phyloP scores from a whole-genome alignment of 192 early-diverging fungal genomes.

The Chytriomyces sp. region DNA sequence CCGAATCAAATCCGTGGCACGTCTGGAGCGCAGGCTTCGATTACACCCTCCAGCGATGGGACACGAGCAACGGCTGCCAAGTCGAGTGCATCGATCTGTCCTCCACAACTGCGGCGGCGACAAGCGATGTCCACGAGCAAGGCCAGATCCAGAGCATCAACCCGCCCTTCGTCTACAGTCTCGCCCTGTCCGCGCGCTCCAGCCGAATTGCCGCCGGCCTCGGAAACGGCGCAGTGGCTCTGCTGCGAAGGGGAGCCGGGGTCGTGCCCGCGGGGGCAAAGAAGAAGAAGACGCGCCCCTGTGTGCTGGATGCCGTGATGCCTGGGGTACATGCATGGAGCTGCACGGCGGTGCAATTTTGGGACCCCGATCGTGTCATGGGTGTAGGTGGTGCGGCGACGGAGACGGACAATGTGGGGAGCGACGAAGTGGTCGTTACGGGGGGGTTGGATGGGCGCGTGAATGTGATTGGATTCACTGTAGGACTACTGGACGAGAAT shows the following conservation, averaged over 20 bases:
- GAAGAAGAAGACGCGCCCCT: conserved; percentile 3
- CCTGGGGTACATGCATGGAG: conserved; percentile 21
- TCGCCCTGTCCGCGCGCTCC: not conserved
- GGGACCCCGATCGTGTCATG: not conserved
- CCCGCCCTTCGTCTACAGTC: conserved; percentile 15
- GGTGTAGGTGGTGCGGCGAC: too few relatives aligned
- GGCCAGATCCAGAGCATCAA: conserved; percentile 12
- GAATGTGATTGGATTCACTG: not conserved
- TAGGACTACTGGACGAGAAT: not conserved
- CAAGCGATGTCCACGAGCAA: not conserved
- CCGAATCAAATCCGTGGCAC: too few relatives aligned
- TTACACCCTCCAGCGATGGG: conserved; percentile 17
- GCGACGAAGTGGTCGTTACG: not conserved
- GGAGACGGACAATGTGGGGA: not conserved
- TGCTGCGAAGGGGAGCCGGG: not conserved
- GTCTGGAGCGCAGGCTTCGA: too few relatives aligned
- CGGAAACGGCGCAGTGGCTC: conserved; percentile 8
- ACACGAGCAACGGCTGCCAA: conserved; percentile 9
- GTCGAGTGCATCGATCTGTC: not conserved
- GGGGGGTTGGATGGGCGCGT: not conserved
- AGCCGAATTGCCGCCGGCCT: conserved; percentile 17
- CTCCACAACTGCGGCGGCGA: not conserved
- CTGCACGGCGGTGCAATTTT: conserved; percentile 12
- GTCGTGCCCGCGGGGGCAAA: not conserved
- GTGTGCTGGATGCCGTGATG: not conserved